Evolutionary conservation across 169 alveolate genomes (phyloP), one percentile per base, ranked within the genome.

Genomic region (Plasmodium coatneyi): DNA sequence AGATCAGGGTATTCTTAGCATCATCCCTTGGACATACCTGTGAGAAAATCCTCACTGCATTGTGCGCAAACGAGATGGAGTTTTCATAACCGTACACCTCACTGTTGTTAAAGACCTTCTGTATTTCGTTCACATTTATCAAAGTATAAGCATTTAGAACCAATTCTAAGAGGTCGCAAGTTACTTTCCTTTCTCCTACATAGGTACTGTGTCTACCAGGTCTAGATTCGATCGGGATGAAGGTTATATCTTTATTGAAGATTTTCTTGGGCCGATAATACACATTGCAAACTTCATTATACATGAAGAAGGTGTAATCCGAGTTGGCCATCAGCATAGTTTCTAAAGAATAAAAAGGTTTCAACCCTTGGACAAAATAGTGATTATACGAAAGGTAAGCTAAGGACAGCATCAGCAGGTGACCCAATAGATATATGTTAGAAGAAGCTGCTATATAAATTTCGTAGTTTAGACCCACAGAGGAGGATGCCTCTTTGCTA

Each of bases 1-100:
- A 89, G 14, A 5, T 60, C 19, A 89, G 34, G 12, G 49, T 25
- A 80, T 80, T 80, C 7, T 66, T 32, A 32, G 71, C 36, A 22
- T 34, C 52, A 60, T 49, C 43, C 49, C 76, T 89, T 36, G 94
- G 94, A 22, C 94, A 89, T n/a, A 89, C 94, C 49, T 78, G 78
- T 39, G 94, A 89, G 82, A 89, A 89, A 80, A 89, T 49, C 72
- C 94, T 78, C 34, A 89, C 52, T 41, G 91, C 94, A 80, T 80
- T 89, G 52, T 36, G n/a, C 71, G 91, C 25, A 80, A 89, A 89
- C 25, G 94, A 89, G 36, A 89, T n/a, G 14, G 91, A 66, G 82
- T 80, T 89, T 89, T 89, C 94, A 89, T 72, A 89, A 30, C 90
- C 90, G 16, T 56, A 14, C 22, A 72, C 83, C 14, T 49, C 34